Percentiles rank a stretch among this genome's conserved stretches.
Evolutionary conservation across 1,284 basidiomycete species (phyloP).

Genomic region (Malassezia restricta): DNA sequence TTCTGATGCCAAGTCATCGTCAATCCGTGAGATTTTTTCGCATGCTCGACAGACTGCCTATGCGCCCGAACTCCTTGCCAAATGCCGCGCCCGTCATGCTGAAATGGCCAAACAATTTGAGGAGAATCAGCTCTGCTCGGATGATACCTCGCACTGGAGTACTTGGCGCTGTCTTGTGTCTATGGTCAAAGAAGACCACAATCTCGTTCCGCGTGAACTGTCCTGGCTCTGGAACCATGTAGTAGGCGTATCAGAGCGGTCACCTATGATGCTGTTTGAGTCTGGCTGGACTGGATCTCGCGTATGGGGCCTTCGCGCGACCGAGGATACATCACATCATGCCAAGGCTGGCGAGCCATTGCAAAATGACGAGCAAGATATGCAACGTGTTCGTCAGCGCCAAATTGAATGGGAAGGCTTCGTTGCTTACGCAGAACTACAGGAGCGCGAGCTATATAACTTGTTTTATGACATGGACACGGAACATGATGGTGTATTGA

Average conservation of each 20-base stretch:
- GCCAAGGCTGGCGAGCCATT: neutral
- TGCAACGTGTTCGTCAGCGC: slow-evolving; percentile 30
- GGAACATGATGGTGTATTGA: slow-evolving; percentile 38
- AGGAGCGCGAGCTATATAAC: slow-evolving; percentile 42
- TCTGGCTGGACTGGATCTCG: slow-evolving; percentile 44
- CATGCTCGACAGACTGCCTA: slow-evolving; percentile 29
- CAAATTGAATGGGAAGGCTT: slow-evolving; percentile 46
- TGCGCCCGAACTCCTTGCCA: slow-evolving; percentile 39
- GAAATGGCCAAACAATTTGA: slow-evolving; percentile 22
- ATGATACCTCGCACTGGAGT: neutral
- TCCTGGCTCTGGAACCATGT: neutral
- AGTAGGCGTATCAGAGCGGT: neutral
- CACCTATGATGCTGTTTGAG: slow-evolving; percentile 26
- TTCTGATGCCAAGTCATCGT: neutral
- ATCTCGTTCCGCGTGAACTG: neutral
- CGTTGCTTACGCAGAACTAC: slow-evolving; percentile 41
- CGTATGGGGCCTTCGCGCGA: slow-evolving; percentile 41
- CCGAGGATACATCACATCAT: slow-evolving; percentile 7
- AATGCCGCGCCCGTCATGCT: slow-evolving; percentile 34
- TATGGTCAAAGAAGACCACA: neutral
- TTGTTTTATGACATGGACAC: slow-evolving; percentile 42
- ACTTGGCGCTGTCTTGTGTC: neutral
- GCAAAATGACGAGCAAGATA: slow-evolving; percentile 20
- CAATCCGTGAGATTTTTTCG: slow-evolving; percentile 12
- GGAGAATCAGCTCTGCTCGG: neutral